phyloP scores from a whole-genome alignment of 495 filamentous ascomycete genomes.

The Penicillium cataractarum region DNA sequence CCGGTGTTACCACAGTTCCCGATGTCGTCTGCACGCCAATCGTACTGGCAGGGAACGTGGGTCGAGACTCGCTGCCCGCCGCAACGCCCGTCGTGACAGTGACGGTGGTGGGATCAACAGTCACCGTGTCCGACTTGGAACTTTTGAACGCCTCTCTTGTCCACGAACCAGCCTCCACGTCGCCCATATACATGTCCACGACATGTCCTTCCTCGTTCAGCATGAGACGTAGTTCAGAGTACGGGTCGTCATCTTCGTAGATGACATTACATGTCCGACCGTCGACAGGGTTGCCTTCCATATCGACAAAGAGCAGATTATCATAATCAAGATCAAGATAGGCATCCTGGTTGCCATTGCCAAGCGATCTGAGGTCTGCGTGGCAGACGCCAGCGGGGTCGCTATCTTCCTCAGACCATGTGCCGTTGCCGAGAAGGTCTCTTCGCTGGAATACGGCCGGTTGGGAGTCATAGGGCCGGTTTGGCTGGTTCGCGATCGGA shows the following conservation, averaged over 20 bases:
- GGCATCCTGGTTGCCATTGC: constrained; percentile 14
- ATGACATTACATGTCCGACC: constrained; percentile 14
- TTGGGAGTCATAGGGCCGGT: background rate
- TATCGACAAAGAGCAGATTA: constrained; percentile 15
- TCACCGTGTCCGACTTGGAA: background rate
- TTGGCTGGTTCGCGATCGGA: background rate
- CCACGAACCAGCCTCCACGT: too few species aligned
- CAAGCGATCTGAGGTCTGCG: constrained; percentile 11
- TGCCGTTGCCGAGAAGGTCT: constrained; percentile 13
- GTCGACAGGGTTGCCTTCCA: constrained; percentile 13
- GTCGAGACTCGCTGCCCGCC: too few species aligned
- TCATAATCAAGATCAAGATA: constrained; percentile 13
- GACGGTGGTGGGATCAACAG: background rate
- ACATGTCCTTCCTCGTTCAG: constrained; percentile 1
- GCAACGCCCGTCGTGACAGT: too few species aligned
- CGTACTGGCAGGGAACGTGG: constrained; percentile 11
- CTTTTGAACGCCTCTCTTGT: background rate
- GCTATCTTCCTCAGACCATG: constrained; percentile 8
- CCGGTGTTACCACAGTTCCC: constrained; percentile 7
- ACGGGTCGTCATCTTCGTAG: constrained; percentile 12
- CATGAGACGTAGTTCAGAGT: constrained; percentile 3
- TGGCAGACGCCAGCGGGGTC: constrained; percentile 13
- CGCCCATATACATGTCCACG: background rate
- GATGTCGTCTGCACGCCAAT: constrained; percentile 3
- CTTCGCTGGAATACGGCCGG: background rate